Evolutionary conservation across 371 early-diverging fungal species (phyloP).

Genomic region (Saksenaea vasiformis): DNA sequence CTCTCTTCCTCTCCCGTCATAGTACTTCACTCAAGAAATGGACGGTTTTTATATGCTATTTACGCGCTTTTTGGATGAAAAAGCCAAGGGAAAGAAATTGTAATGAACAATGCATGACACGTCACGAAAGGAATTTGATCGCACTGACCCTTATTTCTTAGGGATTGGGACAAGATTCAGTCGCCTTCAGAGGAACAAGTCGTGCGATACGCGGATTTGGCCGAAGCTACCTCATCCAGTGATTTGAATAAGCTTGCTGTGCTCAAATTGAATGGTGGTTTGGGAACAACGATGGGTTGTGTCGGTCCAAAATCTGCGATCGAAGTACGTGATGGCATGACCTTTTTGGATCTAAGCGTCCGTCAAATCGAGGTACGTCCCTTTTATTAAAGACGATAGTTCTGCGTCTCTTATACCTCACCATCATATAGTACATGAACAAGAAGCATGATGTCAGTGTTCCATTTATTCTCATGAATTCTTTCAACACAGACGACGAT

Average conservation of each 20-base stretch:
- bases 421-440: conserved; percentile 95
- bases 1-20: too few relatives aligned
- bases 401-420: too few relatives aligned
- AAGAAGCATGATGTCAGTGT: conserved; percentile 86
- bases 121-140: neutral
- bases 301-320: conserved; percentile 99
- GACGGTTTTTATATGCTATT: conserved; percentile 91
- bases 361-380: conserved; percentile 96
- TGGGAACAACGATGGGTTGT: conserved; percentile 99
- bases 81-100: conserved; percentile 81
- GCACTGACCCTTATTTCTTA: conserved; percentile 27
- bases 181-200: conserved; percentile 89
- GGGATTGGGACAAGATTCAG: conserved; percentile 92
- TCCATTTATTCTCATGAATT: conserved; percentile 99
- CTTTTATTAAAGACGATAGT: too few relatives aligned
- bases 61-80: conserved; percentile 83
- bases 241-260: conserved; percentile 95
- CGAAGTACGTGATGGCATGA: conserved; percentile 97
- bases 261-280: conserved; percentile 99
- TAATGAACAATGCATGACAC: conserved; percentile 53
- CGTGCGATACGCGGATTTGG: conserved; percentile 74
- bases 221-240: conserved; percentile 47
- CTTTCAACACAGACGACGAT: conserved; percentile 99
- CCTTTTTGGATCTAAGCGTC: conserved; percentile 98
- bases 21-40: conserved; percentile 75